Evolutionary conservation across 176 grass and related monocot species (phyloP), one percentile per base, ranked within the genome.

Genomic region (Lolium rigidum): DNA sequence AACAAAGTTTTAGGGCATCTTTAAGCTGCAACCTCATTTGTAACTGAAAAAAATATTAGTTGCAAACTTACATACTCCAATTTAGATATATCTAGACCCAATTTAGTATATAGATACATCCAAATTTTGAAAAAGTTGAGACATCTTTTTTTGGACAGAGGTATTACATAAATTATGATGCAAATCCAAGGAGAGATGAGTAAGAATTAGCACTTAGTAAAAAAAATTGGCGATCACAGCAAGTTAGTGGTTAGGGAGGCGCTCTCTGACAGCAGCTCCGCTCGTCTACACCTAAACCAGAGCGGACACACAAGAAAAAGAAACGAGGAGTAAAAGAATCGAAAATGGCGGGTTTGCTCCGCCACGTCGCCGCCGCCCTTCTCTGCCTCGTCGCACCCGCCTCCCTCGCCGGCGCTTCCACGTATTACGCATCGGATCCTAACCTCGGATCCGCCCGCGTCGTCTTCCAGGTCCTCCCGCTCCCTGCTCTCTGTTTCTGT

Each of bases 401-500:
- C 77, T 78, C 62, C 39, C 48, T 77, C 12, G 57, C 78, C 58
- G 65, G 76, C 28, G 63, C 86, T 24, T 48, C 89, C 55, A 88
- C 88, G 44, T 82, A 80, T 54, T 90, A 87, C 87, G 92, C 81
- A 17, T 83, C 82, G 22, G 75, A 94, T 50, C 84, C 90, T 0
- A 91, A 95, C 76, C 90, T 98, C 69, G 93, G 96, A 77, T 94
- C 93, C 44, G 83, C 90, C 51, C 93, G 96, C 59, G 92, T 98
- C 79, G 93, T 98, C 82, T 98, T 98, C 88, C 96, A 98, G 96
- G 96, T 98, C 41, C 26, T 10, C 54, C 47, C 25, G 14, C 21
- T 10, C 62, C 47, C 12, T 47, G 6, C 1, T 16, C 8, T 47
- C 14, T 16, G 15, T 22, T 31, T 7, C 20, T 77, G 49, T 12